Evolutionary conservation across 2,329 filamentous ascomycete genomes (phyloP), one percentile per base, ranked within the genome.

Genomic region (Colletotrichum kahawae): DNA sequence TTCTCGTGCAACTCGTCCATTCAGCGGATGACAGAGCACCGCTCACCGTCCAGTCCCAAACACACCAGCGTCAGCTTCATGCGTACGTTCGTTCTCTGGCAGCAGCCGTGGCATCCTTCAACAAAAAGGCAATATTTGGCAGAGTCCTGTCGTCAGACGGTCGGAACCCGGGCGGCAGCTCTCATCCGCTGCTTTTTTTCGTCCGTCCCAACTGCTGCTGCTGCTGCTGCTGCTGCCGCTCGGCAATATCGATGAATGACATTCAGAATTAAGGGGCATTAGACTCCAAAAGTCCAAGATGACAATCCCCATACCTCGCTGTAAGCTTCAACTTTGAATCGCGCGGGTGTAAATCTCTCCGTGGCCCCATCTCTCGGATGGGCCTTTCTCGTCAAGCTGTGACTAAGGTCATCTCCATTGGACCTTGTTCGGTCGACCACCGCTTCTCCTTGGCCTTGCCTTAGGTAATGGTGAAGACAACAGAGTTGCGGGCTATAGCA

Each of bases 1-100:
- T 18, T 43, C 12, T 68, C 34, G 36, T 70, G 60, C 71, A 48
- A 66, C 71, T 38, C 56, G 59, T 62, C 60, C 66, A 60, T 48
- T 66, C 56, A 71, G 63, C 72, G 62, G 57, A 75, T 75, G 72
- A 75, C 69, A 63, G 69, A 67, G 67, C 67, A 71, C 62, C 71
- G 33, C 54, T 38, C 67, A 31, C 62, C 63, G 27, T 67, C 56
- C 38, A 63, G 68, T 67, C 68, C 38, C 34, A 67, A 59, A 75
- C 67, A 56, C 31, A 54, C 68, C 60, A 67, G 27, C 54, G 51
- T 67, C 71, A 74, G 36, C 71, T 74, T 67, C 71, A 67, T 74
- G 71, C 67, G 62, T 31, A 31, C 59, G 18, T 60, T 48, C 60
- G 38, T 24, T 12, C 31, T 24, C 38, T 10, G 16, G 21, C 66